Conservation (phyloP, 352 stramenopile genomes). For the Globisporangium parvum region DNA sequence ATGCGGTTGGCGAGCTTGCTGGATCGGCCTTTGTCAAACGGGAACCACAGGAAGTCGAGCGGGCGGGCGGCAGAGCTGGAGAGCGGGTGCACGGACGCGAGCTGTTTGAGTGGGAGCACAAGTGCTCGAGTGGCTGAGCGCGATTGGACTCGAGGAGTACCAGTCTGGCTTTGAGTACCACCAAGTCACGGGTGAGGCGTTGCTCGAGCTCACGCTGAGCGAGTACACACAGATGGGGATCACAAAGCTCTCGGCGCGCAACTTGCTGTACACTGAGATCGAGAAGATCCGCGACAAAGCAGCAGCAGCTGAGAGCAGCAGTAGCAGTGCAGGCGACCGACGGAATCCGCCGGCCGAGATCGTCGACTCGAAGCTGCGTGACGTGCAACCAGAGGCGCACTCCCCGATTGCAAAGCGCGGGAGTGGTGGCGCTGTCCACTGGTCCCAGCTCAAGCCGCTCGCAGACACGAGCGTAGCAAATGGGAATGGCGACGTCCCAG, state of each 20-base stretch:
- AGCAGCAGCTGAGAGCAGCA: conserved; percentile 6
- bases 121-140: conserved; percentile 58
- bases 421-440: conserved; percentile 29
- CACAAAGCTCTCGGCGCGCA: conserved; percentile 46
- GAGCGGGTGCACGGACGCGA: no score
- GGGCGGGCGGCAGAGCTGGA: no score
- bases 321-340: background rate
- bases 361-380: conserved; percentile 53
- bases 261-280: conserved; percentile 47
- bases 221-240: conserved; percentile 51
- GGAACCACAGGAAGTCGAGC: no score
- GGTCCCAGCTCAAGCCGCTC: conserved; percentile 65
- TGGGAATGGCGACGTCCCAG: conserved; percentile 24
- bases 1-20: no score
- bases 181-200: conserved; percentile 45
- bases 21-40: no score
- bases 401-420: conserved; percentile 14
- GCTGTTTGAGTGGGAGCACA: no score
- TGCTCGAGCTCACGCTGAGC: conserved; percentile 40
- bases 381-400: conserved; percentile 24
- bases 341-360: conserved; percentile 24
- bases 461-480: conserved; percentile 21
- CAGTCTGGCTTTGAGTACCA: conserved; percentile 73
- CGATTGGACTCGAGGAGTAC: conserved; percentile 57
- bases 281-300: conserved; percentile 35